Evolutionary conservation across 2,329 filamentous ascomycete genomes (phyloP).

Genomic region (Bipolaris oryzae): DNA sequence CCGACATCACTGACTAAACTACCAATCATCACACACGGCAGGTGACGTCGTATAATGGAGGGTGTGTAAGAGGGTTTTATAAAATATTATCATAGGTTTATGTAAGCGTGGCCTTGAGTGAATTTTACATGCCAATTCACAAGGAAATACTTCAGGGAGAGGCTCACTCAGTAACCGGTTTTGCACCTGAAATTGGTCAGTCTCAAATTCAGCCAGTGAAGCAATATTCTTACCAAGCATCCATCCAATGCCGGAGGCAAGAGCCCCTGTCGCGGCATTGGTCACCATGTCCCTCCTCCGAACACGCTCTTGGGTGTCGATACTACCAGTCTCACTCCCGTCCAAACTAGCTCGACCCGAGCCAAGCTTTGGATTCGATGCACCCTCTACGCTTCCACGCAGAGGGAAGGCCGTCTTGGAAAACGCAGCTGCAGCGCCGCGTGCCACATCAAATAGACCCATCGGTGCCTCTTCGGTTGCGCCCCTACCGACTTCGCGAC

Average conservation of each 20-base stretch:
- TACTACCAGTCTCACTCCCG: conserved; percentile 47
- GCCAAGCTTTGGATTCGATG: conserved; percentile 11
- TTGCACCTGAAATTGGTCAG: conserved; percentile 33
- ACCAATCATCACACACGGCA: too few species aligned
- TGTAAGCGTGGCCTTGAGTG: too few species aligned
- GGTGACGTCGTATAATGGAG: too few species aligned
- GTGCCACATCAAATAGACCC: conserved; percentile 60
- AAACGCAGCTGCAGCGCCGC: conserved; percentile 57
- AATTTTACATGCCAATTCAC: not conserved
- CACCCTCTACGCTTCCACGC: conserved; percentile 25
- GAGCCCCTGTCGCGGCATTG: conserved; percentile 66
- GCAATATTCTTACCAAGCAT: conserved; percentile 58
- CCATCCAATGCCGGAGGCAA: conserved; percentile 69
- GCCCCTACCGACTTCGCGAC: conserved; percentile 50
- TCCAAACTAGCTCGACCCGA: conserved; percentile 36
- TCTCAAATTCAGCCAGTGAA: not conserved
- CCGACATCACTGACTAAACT: too few species aligned
- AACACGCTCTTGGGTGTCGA: conserved; percentile 49
- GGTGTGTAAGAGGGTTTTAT: too few species aligned
- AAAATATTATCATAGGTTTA: too few species aligned
- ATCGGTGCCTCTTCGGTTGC: conserved; percentile 58
- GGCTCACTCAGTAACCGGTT: conserved; percentile 31
- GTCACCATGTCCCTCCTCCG: conserved; percentile 76
- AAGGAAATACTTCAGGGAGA: not conserved
- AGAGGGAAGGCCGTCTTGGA: conserved; percentile 56